These are phyloP conservation scores for Fistulifera pelliculosa DNA, from an alignment of 108 stramenopile genomes.

Conservation along the genomic window DNA sequence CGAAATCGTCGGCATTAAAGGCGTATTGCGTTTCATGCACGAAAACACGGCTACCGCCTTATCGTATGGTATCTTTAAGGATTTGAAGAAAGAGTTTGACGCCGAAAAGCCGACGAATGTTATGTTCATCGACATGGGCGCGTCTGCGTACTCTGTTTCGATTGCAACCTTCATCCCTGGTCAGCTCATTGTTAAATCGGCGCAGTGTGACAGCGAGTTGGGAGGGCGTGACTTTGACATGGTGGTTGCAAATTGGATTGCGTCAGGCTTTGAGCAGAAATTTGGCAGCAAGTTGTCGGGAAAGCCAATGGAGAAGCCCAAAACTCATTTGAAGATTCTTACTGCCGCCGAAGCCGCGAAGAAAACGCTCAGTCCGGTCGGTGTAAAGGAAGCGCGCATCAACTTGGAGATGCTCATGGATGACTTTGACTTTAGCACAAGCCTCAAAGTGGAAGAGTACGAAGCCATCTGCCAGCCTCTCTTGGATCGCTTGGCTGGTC, in stretches of 20 bases:
- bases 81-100: slow-evolving; percentile 84
- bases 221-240: slow-evolving; percentile 93
- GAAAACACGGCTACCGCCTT: slow-evolving; percentile 93
- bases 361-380: slow-evolving; percentile 94
- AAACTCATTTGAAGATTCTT: slow-evolving; percentile 88
- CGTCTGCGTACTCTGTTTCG: slow-evolving; percentile 84
- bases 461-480: slow-evolving; percentile 74
- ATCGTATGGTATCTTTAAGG: slow-evolving; percentile 99
- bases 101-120: slow-evolving; percentile 75
- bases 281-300: slow-evolving; percentile 69
- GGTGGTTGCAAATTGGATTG: slow-evolving; percentile 84
- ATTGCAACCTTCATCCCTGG: slow-evolving; percentile 90
- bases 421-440: slow-evolving; percentile 84
- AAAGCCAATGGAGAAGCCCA: slow-evolving; percentile 62
- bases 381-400: slow-evolving; percentile 90
- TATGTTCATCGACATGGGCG: slow-evolving; percentile 90
- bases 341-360: slow-evolving; percentile 95
- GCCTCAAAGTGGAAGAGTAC: slow-evolving; percentile 76
- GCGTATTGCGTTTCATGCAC: slow-evolving; percentile 88
- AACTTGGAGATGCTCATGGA: slow-evolving; percentile 91
- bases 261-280: slow-evolving; percentile 85
- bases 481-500: slow-evolving; percentile 72
- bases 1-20: slow-evolving; percentile 83
- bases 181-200: slow-evolving; percentile 78
- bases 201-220: slow-evolving; percentile 69